A percentile compares a stretch with the other conserved stretches of the same genome.
phyloP scores from a whole-genome alignment of 495 filamentous ascomycete species.

The Neurospora discreta region DNA sequence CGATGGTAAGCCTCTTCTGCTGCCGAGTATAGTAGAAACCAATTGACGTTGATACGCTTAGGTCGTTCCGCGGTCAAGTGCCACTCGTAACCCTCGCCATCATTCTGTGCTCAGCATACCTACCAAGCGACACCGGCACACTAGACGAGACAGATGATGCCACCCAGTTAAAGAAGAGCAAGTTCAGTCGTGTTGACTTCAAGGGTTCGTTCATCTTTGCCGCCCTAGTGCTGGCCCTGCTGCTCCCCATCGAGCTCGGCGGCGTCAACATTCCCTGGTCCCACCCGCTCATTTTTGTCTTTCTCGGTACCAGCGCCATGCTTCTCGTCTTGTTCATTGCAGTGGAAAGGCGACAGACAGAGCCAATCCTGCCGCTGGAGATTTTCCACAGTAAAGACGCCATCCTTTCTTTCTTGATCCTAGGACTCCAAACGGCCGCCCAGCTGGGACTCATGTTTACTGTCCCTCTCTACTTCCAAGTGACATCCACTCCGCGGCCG shows the following conservation, averaged over 20 bases:
- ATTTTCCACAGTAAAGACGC: constrained; percentile 47
- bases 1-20: constrained; percentile 38
- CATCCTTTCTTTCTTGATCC: constrained; percentile 41
- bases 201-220: constrained; percentile 42
- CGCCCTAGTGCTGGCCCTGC: constrained; percentile 34
- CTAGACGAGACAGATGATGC: neutral
- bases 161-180: constrained; percentile 8
- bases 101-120: constrained; percentile 34
- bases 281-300: constrained; percentile 30
- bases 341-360: constrained; percentile 40
- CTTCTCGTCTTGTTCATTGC: constrained; percentile 37
- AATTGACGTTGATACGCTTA: constrained; percentile 8
- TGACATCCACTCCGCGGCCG: constrained; percentile 34
- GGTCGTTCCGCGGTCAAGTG: constrained; percentile 51
- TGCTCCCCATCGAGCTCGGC: constrained; percentile 48
- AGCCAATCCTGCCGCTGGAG: constrained; percentile 52
- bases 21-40: neutral
- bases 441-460: constrained; percentile 48
- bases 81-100: constrained; percentile 46
- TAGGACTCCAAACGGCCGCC: constrained; percentile 41
- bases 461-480: constrained; percentile 62
- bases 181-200: constrained; percentile 46
- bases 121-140: constrained; percentile 17
- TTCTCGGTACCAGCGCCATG: constrained; percentile 22
- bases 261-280: constrained; percentile 48